phyloP scores from a whole-genome alignment of 768 basidiomycete species.

The Psilocybe cubensis region DNA sequence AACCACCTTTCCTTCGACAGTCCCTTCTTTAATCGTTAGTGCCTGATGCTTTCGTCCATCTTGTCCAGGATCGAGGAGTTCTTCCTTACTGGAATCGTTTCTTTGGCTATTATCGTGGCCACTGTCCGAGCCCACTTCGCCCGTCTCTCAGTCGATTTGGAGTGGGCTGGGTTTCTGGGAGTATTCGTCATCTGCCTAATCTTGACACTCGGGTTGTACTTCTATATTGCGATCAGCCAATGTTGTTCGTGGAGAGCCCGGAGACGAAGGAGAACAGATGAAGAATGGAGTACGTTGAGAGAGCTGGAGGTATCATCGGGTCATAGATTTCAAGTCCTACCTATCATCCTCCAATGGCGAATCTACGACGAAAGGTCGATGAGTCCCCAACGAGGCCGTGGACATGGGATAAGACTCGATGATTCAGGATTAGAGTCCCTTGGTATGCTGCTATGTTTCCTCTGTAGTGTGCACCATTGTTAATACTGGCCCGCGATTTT shows the following conservation, averaged over 20 bases:
- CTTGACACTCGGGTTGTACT: constrained; percentile 8
- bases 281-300: constrained; percentile 2
- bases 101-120: constrained; percentile 23
- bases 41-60: neutral
- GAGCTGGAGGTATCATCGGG: neutral
- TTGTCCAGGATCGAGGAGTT: constrained; percentile 16
- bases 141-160: constrained; percentile 10
- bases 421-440: neutral
- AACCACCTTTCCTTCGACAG: neutral
- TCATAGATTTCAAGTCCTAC: constrained; percentile 6
- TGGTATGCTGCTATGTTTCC: neutral
- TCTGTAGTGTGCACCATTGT: neutral
- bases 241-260: neutral
- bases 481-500: neutral
- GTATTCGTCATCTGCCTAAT: constrained; percentile 18
- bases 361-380: neutral
- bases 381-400: neutral
- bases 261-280: constrained; percentile 3
- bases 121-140: constrained; percentile 22
- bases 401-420: neutral
- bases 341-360: constrained; percentile 3
- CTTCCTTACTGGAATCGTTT: constrained; percentile 23
- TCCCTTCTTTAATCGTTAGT: neutral
- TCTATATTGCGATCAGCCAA: constrained; percentile 2
- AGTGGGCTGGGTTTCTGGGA: constrained; percentile 15